Conservation (phyloP, 345 rosid species). For the Limnanthes douglasii region DNA sequence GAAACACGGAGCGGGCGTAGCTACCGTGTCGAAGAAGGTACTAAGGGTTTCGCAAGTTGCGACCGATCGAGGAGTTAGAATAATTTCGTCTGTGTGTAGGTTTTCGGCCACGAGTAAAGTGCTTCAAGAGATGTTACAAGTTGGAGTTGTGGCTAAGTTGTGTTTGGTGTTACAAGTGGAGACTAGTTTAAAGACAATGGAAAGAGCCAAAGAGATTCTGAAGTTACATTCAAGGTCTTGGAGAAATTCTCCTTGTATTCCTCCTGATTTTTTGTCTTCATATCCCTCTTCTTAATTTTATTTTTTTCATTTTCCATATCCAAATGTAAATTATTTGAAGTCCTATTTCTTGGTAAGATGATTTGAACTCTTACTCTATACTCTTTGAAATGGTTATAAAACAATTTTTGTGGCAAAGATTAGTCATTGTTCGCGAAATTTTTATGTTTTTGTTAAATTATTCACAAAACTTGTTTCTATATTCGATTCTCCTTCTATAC, state of each 20-base stretch:
- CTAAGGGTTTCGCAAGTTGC: slow-evolving; percentile 37
- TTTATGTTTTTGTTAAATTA: too few species aligned
- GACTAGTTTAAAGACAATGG: slow-evolving; percentile 21
- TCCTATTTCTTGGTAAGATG: too few species aligned
- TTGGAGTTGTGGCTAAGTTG: slow-evolving; percentile 54
- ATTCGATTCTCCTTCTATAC: too few species aligned
- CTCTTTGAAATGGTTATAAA: too few species aligned
- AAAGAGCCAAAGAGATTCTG: slow-evolving; percentile 32
- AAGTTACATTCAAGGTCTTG: slow-evolving; percentile 41
- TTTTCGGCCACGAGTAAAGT: slow-evolving; percentile 27
- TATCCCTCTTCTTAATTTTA: slow-evolving; percentile 32
- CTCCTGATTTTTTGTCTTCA: slow-evolving; percentile 23
- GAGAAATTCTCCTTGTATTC: slow-evolving; percentile 34
- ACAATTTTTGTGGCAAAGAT: too few species aligned
- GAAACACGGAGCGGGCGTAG: slow-evolving; percentile 43
- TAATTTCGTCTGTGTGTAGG: slow-evolving; percentile 26
- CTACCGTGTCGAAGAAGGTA: slow-evolving; percentile 47
- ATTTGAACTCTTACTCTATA: too few species aligned
- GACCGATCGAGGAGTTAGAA: slow-evolving; percentile 34
- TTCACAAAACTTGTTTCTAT: too few species aligned
- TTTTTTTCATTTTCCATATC: too few species aligned
- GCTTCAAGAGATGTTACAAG: slow-evolving; percentile 43
- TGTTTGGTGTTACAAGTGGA: slow-evolving; percentile 32
- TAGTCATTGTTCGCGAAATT: too few species aligned
- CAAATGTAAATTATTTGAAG: too few species aligned